A percentile compares a stretch with the other conserved stretches of the same genome.
Conservation (phyloP, 163 green algal genomes). For the Chloromonas sp. region DNA sequence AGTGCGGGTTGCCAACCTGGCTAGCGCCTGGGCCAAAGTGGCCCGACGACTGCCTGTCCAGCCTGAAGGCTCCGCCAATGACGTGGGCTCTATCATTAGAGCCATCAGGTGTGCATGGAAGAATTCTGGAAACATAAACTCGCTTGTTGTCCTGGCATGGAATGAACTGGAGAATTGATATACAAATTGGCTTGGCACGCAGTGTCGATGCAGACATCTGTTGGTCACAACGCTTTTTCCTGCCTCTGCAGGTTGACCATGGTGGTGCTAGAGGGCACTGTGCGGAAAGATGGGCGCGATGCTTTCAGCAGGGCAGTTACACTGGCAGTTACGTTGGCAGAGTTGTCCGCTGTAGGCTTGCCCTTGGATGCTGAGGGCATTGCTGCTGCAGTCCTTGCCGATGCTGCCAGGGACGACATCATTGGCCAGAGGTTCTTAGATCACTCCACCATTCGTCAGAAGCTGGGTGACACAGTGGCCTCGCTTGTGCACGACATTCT, state of each 20-base stretch:
- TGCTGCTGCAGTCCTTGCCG: slow-evolving; percentile 38
- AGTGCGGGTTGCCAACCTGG: slow-evolving; percentile 10
- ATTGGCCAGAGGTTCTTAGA: slow-evolving; percentile 36
- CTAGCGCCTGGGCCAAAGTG: slow-evolving; percentile 19
- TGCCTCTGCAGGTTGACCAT: background rate
- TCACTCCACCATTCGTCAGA: slow-evolving; percentile 14
- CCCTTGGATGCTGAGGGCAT: slow-evolving; percentile 62
- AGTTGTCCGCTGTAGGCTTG: slow-evolving; percentile 43
- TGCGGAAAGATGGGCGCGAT: slow-evolving; percentile 17
- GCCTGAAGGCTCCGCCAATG: background rate
- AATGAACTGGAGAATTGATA: no score
- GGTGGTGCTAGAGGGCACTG: background rate
- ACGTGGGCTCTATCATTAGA: slow-evolving; percentile 1
- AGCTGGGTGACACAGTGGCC: slow-evolving; percentile 33
- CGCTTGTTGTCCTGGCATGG: no score
- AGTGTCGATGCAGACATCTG: no score
- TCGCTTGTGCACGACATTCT: slow-evolving; percentile 46
- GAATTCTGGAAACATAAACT: no score
- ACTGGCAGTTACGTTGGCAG: slow-evolving; percentile 54
- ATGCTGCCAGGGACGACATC: slow-evolving; percentile 15
- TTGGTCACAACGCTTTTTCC: no score
- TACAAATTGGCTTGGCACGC: no score
- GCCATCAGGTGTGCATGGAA: background rate
- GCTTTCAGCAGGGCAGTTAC: slow-evolving; percentile 33
- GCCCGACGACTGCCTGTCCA: slow-evolving; percentile 9